Evolutionary conservation across 495 filamentous ascomycete genomes (phyloP), one percentile per base, ranked within the genome.

Genomic region (Hypoxylon subgilvum): DNA sequence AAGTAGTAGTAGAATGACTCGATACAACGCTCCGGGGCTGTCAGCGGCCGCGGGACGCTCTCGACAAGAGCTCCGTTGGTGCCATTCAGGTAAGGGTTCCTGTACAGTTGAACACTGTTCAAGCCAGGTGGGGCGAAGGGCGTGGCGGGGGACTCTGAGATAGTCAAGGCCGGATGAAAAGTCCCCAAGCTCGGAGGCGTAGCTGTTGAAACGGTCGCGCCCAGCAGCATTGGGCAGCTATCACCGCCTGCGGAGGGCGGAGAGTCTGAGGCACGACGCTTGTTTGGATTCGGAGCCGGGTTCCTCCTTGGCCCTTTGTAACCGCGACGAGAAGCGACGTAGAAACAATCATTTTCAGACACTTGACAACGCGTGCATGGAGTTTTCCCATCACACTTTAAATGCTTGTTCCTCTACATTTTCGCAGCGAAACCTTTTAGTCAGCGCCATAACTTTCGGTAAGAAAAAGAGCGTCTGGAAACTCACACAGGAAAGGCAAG

Each of bases 1-100:
- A 92, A 92, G 71, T 84, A 81, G 48, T 76, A 76, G 59, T 81
- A 84, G 58, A 83, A 84, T 25, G 81, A 73, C 42, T 84, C 80
- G 50, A 83, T 74, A 53, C 80, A 83, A 19, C 79, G 70, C 47
- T 81, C 76, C 2, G 72, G 70, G 32, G 79, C 57, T 6, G 65
- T 76, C 36, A 67, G 63, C 22, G 73, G 68, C 56, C 71, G 67
- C 21, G 61, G 38, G 6, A 52, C 69, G 25, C 59, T 34, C 6
- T 64, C 57, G 19, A 68, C 59, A 44, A 73, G 40, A 14, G 70
- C 71, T 7, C 65, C 56, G 48, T 63, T 72, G 30, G 59, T 43
- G 27, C 69, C 67, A 55, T 71, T 65, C 35, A 58, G 66, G 41
- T 70, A 76, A 39, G 69, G 66, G 34, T 70, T 72, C 27, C 74